Evolutionary conservation across 305 asterid species (phyloP), one percentile per base, ranked within the genome.

Genomic region (Fraxinus sp.): DNA sequence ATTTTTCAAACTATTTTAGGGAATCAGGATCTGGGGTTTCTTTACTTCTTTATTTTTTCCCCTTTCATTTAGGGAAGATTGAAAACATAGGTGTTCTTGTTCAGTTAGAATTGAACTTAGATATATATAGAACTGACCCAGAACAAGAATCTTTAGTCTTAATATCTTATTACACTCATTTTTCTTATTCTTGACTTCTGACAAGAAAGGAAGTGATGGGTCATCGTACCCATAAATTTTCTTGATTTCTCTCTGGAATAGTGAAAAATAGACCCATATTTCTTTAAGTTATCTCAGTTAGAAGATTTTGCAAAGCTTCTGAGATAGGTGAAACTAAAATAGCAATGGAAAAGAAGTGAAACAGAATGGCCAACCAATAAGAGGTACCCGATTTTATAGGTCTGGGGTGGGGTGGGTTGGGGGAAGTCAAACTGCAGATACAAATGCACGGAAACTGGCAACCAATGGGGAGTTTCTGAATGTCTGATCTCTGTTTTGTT

Each of bases 141-240:
- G 84, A 81, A 52, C 82, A 88, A 88, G 90, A 88, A 90, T 91
- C 91, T 93, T 91, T 90, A 83, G 84, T 88, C 92, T 28, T 24
- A 24, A 24, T 24, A 24, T 24, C 26, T 87, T 90, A 92, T 90
- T 93, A 89, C 72, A 85, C 87, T 88, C 68, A 89, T 88, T 88
- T 46, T 88, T 84, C 89, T 90, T 81, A 82, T 86, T 90, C 88
- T 89, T 84, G 84, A 87, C 84, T 83, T 75, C 79, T 86, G 90
- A 88, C 87, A 81, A 80, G n/a, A 46, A 85, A 88, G 81, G 86
- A 78, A 79, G 84, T 72, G 78, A 79, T 78, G 66, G 78, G 74
- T 78, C 76, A 77, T 35, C 16, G 39, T 62, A 41, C 79, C 70
- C 20, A 28, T 26, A 11, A 14, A 44, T 73, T 71, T 83, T 64